Percentiles rank a stretch among this genome's conserved stretches.
These are phyloP conservation scores for Dinochytrium kinnereticum DNA, from an alignment of 371 early-diverging fungal species.

Conservation along the genomic window DNA sequence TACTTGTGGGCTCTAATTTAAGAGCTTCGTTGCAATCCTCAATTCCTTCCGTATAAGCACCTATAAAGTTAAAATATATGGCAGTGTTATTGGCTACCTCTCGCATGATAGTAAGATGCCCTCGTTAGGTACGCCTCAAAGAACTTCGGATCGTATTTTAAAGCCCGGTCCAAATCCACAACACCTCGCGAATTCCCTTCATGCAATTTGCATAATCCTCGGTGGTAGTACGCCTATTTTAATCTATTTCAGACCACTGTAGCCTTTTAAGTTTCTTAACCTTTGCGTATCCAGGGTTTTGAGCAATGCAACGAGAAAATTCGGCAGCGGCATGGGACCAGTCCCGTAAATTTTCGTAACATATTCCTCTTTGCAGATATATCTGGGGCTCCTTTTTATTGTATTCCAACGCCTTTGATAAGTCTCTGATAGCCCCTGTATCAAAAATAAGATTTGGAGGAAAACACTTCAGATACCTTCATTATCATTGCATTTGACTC, in stretches of 20 bases:
- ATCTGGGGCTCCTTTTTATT: constrained; percentile 53
- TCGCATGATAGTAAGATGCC: constrained; percentile 49
- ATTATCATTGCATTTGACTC: constrained; percentile 49
- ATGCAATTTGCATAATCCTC: constrained; percentile 54
- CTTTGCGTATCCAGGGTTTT: constrained; percentile 50
- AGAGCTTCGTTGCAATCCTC: constrained; percentile 59
- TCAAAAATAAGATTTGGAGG: background rate
- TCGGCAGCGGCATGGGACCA: constrained; percentile 47
- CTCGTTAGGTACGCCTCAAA: constrained; percentile 58
- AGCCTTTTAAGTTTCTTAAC: constrained; percentile 17
- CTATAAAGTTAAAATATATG: constrained; percentile 7
- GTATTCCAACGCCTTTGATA: constrained; percentile 43
- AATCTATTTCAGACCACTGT: background rate
- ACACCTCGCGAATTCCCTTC: constrained; percentile 41
- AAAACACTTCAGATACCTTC: constrained; percentile 31
- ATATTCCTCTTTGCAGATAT: constrained; percentile 56
- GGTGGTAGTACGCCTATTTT: constrained; percentile 54
- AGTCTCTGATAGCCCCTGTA: constrained; percentile 53
- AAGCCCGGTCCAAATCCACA: constrained; percentile 49
- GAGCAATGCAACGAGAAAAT: constrained; percentile 47
- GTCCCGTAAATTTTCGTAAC: constrained; percentile 49
- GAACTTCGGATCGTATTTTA: constrained; percentile 50
- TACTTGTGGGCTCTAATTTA: constrained; percentile 54
- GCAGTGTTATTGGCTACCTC: constrained; percentile 42
- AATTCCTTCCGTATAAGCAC: constrained; percentile 48